Percentiles rank a stretch among this genome's conserved stretches.
These are phyloP conservation scores for Collybiopsis luxurians DNA, from an alignment of 768 basidiomycete species.

Conservation along the genomic window DNA sequence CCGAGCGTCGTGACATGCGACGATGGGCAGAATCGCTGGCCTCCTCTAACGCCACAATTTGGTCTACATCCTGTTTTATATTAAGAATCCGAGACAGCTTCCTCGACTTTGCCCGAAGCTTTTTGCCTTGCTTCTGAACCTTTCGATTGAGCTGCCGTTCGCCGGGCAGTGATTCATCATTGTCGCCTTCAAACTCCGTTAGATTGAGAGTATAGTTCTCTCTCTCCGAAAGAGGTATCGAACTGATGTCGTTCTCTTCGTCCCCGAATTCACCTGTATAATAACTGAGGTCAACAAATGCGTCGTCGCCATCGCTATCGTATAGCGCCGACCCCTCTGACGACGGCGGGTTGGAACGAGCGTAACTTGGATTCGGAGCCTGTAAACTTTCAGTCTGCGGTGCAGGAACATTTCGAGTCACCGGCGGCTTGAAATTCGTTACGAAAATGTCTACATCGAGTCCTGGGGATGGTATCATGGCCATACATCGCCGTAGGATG, in stretches of 20 bases:
- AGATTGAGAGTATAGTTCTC: constrained; percentile 58
- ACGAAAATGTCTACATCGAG: constrained; percentile 76
- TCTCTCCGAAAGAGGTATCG: constrained; percentile 32
- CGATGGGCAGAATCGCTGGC: neutral
- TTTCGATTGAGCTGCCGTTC: constrained; percentile 50
- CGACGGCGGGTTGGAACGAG: neutral
- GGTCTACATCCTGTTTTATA: neutral
- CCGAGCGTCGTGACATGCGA: neutral
- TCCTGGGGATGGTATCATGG: constrained; percentile 42
- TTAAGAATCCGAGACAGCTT: constrained; percentile 10
- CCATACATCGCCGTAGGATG: constrained; percentile 58
- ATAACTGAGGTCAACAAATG: constrained; percentile 35
- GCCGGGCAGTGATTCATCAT: constrained; percentile 53
- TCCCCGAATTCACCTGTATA: constrained; percentile 35
- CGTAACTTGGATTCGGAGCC: neutral
- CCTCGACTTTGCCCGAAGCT: constrained; percentile 49
- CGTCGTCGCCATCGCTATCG: constrained; percentile 10
- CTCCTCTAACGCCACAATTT: neutral
- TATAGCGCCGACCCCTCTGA: neutral
- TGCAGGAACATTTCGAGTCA: neutral
- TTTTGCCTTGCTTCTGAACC: constrained; percentile 59
- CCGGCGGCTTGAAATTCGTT: constrained; percentile 45
- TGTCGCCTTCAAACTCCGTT: constrained; percentile 79
- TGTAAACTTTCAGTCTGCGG: neutral
- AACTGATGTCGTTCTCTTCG: constrained; percentile 23